Percentiles rank a stretch among this genome's conserved stretches.
phyloP scores from a whole-genome alignment of 164 flowering plant species.

The Berberis thunbergii region DNA sequence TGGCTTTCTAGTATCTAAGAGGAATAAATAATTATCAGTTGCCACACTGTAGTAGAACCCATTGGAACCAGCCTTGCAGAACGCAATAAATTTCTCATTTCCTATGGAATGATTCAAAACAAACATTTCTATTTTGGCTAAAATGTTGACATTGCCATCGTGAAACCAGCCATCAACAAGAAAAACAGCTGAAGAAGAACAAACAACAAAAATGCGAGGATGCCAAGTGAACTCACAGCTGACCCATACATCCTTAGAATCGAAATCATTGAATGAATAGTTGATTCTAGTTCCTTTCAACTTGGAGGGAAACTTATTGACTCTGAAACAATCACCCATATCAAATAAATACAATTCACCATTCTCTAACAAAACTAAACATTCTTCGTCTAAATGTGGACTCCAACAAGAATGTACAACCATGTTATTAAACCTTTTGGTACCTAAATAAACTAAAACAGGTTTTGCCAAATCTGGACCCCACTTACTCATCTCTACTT shows the following conservation, averaged over 20 bases:
- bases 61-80: constrained; percentile 42
- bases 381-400: constrained; percentile 52
- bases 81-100: constrained; percentile 41
- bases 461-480: no score
- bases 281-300: constrained; percentile 29
- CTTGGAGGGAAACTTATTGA: constrained; percentile 2
- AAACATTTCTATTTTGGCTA: constrained; percentile 38
- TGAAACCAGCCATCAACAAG: constrained; percentile 48
- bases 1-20: constrained; percentile 66
- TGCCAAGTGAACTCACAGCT: constrained; percentile 74
- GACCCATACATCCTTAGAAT: constrained; percentile 33
- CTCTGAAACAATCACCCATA: constrained; percentile 18
- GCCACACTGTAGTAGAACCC: constrained; percentile 46
- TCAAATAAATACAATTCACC: constrained; percentile 69
- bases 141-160: constrained; percentile 21
- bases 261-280: constrained; percentile 24
- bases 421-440: no score
- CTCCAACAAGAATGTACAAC: constrained; percentile 68
- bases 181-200: constrained; percentile 38
- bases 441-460: no score
- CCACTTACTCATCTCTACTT: no score
- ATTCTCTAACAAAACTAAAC: constrained; percentile 52
- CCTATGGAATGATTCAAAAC: constrained; percentile 8
- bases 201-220: constrained; percentile 52
- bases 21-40: constrained; percentile 36